Conservation (phyloP, 306 rosid species). For the Trichosanthes truncata region DNA sequence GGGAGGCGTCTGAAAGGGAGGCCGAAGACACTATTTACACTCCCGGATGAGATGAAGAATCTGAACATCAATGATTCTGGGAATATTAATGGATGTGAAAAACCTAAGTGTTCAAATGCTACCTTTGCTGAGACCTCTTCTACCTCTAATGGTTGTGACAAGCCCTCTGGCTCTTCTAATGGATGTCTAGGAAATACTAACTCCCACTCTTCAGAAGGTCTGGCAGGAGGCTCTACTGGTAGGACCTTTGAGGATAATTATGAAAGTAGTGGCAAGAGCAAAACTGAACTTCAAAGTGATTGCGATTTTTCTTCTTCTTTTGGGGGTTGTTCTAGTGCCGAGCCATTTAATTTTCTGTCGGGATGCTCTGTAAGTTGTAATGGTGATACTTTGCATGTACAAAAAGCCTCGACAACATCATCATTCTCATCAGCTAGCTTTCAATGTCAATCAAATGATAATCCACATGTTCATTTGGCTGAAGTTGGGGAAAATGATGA, state of each 20-base stretch:
- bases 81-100: constrained; percentile 12
- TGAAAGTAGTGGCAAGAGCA: constrained; percentile 13
- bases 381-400: constrained; percentile 20
- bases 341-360: constrained; percentile 24
- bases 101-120: constrained; percentile 11
- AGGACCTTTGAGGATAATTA: constrained; percentile 17
- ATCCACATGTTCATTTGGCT: constrained; percentile 20
- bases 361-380: constrained; percentile 13
- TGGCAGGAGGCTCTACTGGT: constrained; percentile 19
- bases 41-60: constrained; percentile 50
- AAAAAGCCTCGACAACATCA: constrained; percentile 28
- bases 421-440: constrained; percentile 27
- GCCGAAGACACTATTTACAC: constrained; percentile 19
- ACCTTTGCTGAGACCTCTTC: constrained; percentile 21
- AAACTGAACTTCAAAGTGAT: constrained; percentile 22
- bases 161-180: constrained; percentile 17
- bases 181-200: constrained; percentile 18
- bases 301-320: constrained; percentile 19
- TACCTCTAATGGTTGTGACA: constrained; percentile 22
- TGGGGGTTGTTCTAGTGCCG: constrained; percentile 23
- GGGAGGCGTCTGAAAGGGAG: constrained; percentile 1
- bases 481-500: constrained; percentile 16
- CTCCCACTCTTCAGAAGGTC: constrained; percentile 15
- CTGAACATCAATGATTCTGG: constrained; percentile 44
- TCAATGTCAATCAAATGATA: constrained; percentile 17